These are phyloP conservation scores for Ophiostoma novo-ulmi DNA, from an alignment of 2,329 filamentous ascomycete species.

Conservation along the genomic window DNA sequence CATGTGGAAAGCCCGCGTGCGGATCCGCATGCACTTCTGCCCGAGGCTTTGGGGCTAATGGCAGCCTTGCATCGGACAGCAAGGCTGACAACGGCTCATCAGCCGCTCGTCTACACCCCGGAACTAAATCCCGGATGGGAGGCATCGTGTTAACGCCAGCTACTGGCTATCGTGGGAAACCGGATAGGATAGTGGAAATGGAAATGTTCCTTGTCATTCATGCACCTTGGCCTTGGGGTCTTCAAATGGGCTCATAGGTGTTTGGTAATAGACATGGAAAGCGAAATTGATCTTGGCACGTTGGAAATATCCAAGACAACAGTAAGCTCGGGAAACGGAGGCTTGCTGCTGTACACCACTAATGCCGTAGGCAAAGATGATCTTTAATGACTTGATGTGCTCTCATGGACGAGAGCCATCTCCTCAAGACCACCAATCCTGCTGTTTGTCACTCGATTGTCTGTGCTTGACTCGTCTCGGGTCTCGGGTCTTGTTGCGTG, in stretches of 20 bases:
- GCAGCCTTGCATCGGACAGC: not conserved
- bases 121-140: not conserved
- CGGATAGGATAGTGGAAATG: no score
- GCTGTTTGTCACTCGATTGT: not conserved
- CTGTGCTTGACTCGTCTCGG: not conserved
- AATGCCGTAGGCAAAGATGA: constrained; percentile 43
- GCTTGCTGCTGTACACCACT: constrained; percentile 56
- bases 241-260: constrained; percentile 38
- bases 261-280: constrained; percentile 53
- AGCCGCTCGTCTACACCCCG: not conserved
- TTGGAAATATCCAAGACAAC: constrained; percentile 31
- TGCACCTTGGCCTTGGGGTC: constrained; percentile 46
- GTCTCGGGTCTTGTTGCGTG: not conserved
- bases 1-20: not conserved
- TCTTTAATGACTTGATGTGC: constrained; percentile 15
- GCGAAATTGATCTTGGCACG: constrained; percentile 49
- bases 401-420: constrained; percentile 15
- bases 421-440: constrained; percentile 9
- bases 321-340: constrained; percentile 43
- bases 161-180: not conserved
- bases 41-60: not conserved
- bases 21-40: not conserved
- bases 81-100: not conserved
- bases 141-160: not conserved
- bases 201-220: constrained; percentile 49